These are phyloP conservation scores for Pseudopithomyces chartarum DNA, from an alignment of 2,329 filamentous ascomycete genomes.

Conservation along the genomic window DNA sequence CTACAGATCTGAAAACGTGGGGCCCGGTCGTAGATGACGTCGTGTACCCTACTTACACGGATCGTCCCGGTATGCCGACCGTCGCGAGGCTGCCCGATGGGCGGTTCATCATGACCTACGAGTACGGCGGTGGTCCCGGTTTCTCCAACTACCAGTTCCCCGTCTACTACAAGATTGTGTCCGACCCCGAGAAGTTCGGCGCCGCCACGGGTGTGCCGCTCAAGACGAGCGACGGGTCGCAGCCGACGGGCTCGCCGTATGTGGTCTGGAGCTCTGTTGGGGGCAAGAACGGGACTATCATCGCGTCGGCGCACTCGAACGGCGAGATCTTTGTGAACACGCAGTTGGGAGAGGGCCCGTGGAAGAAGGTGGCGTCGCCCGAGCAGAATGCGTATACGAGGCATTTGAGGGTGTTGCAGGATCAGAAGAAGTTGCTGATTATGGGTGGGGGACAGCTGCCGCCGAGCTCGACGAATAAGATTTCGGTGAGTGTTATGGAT, in stretches of 20 bases:
- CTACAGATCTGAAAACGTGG: conserved; percentile 65
- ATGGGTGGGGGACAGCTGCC: conserved; percentile 48
- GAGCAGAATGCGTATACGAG: conserved; percentile 54
- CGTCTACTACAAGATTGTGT: conserved; percentile 58
- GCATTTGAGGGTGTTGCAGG: conserved; percentile 51
- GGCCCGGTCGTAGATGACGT: conserved; percentile 65
- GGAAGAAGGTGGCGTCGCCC: conserved; percentile 52
- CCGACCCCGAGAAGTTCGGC: conserved; percentile 54
- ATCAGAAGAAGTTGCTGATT: conserved; percentile 47
- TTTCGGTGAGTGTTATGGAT: conserved; percentile 39
- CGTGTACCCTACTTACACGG: conserved; percentile 64
- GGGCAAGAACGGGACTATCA: conserved; percentile 57
- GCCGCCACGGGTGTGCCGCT: conserved; percentile 48
- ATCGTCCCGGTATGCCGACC: conserved; percentile 71
- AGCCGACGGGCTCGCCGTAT: conserved; percentile 56
- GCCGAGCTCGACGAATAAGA: conserved; percentile 37
- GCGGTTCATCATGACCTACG: conserved; percentile 68
- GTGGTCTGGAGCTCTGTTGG: conserved; percentile 57
- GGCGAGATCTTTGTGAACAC: conserved; percentile 55
- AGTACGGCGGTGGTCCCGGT: conserved; percentile 59
- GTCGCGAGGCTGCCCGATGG: conserved; percentile 63
- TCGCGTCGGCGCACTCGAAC: conserved; percentile 50
- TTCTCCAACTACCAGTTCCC: conserved; percentile 51
- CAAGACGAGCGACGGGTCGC: conserved; percentile 51
- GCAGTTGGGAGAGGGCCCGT: conserved; percentile 50